These are phyloP conservation scores for Saccharum officinarum DNA, from an alignment of 176 grass and related monocot genomes.

Conservation along the genomic window DNA sequence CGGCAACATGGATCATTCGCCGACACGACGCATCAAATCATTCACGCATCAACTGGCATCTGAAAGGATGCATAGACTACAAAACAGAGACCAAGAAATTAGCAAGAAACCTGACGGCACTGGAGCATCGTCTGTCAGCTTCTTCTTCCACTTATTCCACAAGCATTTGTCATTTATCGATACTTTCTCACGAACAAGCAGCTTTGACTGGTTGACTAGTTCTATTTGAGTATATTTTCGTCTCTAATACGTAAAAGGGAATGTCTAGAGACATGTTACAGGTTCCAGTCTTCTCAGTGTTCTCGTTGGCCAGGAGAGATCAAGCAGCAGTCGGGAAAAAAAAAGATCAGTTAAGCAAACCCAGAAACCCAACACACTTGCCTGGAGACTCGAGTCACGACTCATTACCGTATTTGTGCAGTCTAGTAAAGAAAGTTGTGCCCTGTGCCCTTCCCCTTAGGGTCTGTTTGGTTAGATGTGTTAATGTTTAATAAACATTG, in stretches of 20 bases:
- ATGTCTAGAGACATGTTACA: background rate
- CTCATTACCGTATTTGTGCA: no score
- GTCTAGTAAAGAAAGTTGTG: no score
- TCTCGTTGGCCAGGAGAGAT: background rate
- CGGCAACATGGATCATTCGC: background rate
- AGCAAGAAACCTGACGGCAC: background rate
- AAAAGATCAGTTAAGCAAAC: no score
- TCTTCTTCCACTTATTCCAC: conserved; percentile 16
- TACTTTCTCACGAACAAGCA: background rate
- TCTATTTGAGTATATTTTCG: background rate
- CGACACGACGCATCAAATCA: background rate
- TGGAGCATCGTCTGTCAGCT: background rate
- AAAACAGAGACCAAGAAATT: background rate
- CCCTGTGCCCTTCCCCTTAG: no score
- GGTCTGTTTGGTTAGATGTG: no score
- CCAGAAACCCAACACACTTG: no score
- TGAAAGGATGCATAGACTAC: background rate
- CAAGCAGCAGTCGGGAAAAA: no score
- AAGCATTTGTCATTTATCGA: background rate
- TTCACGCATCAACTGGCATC: background rate
- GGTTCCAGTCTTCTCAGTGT: background rate
- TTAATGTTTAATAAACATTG: no score
- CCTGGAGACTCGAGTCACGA: no score
- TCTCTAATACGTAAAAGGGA: background rate
- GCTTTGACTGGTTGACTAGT: background rate